Conservation (phyloP, 176 grass and related monocot genomes). For the Eleusine coracana region DNA sequence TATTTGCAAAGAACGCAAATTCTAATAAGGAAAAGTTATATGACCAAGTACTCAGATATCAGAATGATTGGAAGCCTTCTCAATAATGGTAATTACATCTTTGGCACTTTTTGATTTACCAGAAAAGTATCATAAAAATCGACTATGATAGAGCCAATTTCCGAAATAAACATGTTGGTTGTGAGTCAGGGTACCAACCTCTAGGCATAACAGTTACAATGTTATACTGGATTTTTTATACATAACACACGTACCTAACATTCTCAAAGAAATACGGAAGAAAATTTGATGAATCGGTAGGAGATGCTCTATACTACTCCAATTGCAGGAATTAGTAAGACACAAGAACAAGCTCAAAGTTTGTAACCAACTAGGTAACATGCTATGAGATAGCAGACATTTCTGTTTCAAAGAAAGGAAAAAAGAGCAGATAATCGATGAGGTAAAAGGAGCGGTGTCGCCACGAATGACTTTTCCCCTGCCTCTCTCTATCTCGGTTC, state of each 20-base stretch:
- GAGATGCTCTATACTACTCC: not conserved
- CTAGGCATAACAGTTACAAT: too few species aligned
- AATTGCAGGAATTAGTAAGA: not conserved
- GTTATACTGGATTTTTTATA: too few species aligned
- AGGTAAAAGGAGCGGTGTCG: too few species aligned
- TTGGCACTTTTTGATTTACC: not conserved
- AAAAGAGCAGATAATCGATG: too few species aligned
- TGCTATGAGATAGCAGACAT: too few species aligned
- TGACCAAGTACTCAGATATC: not conserved
- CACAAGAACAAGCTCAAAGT: too few species aligned
- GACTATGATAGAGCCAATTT: not conserved
- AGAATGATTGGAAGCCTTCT: not conserved
- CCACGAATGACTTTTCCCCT: not conserved
- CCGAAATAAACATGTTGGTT: too few species aligned
- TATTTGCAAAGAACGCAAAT: not conserved
- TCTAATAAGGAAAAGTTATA: not conserved
- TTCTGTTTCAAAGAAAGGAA: too few species aligned
- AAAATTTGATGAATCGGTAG: too few species aligned
- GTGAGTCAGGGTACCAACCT: too few species aligned
- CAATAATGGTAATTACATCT: not conserved
- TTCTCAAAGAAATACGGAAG: too few species aligned
- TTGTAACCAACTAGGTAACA: too few species aligned
- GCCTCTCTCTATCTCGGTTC: not conserved
- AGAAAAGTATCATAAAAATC: not conserved
- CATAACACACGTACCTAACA: not conserved